phyloP scores from a whole-genome alignment of 768 basidiomycete species.

The Candolleomyces eurysporus region DNA sequence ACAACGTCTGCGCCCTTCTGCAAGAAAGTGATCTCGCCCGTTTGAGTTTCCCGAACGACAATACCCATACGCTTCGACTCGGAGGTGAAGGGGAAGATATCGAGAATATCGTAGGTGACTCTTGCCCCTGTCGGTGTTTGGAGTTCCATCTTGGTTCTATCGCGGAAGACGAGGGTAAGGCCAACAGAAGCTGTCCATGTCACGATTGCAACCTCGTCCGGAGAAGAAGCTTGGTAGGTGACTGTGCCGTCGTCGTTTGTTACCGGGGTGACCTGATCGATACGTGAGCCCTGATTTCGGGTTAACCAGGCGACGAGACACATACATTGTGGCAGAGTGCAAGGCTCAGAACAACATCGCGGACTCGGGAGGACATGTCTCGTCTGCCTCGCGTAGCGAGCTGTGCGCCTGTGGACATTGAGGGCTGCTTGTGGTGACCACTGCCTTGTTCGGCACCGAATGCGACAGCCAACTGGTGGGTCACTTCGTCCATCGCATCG shows the following conservation, averaged over 20 bases:
- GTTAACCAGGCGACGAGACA: no score
- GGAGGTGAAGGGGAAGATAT: conserved; percentile 97
- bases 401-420: conserved; percentile 72
- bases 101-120: conserved; percentile 80
- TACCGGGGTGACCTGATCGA: conserved; percentile 85
- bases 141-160: conserved; percentile 85
- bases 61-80: conserved; percentile 99
- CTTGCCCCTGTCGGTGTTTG: conserved; percentile 64
- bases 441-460: conserved; percentile 71
- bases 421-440: conserved; percentile 18
- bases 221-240: conserved; percentile 98
- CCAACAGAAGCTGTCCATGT: conserved; percentile 96
- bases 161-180: conserved; percentile 78
- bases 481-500: conserved; percentile 99
- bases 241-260: conserved; percentile 91
- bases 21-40: conserved; percentile 86
- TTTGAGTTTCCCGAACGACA: conserved; percentile 76
- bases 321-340: conserved; percentile 94
- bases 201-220: conserved; percentile 98
- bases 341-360: conserved; percentile 89
- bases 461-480: conserved; percentile 84
- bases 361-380: conserved; percentile 92
- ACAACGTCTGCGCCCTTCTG: conserved; percentile 99
- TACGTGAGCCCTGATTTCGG: neutral
- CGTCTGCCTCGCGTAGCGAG: conserved; percentile 84